A percentile compares a stretch with the other conserved stretches of the same genome.
Conservation (phyloP, 495 filamentous ascomycete genomes). For the Diplogelasinospora grovesii region DNA sequence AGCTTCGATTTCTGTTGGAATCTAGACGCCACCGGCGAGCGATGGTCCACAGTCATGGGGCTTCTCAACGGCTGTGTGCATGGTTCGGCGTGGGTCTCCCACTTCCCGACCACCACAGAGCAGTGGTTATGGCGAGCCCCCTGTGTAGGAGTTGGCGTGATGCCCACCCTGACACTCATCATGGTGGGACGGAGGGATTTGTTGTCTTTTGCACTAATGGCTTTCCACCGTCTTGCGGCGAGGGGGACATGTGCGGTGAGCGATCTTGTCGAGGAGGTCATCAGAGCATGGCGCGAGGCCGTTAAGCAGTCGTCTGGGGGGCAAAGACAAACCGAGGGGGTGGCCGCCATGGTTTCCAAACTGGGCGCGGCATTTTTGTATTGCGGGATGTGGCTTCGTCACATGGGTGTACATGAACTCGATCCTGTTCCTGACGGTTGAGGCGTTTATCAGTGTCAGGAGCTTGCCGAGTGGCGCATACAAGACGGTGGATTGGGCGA, state of each 20-base stretch:
- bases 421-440: not conserved
- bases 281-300: too few relatives aligned
- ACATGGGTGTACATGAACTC: not conserved
- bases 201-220: too few relatives aligned
- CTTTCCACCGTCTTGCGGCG: too few relatives aligned
- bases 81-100: not conserved
- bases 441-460: conserved; percentile 1
- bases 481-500: not conserved
- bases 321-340: too few relatives aligned
- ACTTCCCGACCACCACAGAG: not conserved
- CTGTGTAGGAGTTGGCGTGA: not conserved
- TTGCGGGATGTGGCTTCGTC: too few relatives aligned
- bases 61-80: conserved; percentile 1
- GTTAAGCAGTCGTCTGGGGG: too few relatives aligned
- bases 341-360: too few relatives aligned
- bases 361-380: too few relatives aligned
- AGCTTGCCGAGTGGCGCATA: not conserved
- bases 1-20: conserved; percentile 3
- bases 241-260: too few relatives aligned
- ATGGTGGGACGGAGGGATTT: too few relatives aligned
- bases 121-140: not conserved
- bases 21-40: not conserved
- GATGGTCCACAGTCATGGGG: not conserved
- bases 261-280: too few relatives aligned
- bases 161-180: not conserved